phyloP scores from a whole-genome alignment of 1,139 yeast genomes.

The Debaryomyces coudertii region DNA sequence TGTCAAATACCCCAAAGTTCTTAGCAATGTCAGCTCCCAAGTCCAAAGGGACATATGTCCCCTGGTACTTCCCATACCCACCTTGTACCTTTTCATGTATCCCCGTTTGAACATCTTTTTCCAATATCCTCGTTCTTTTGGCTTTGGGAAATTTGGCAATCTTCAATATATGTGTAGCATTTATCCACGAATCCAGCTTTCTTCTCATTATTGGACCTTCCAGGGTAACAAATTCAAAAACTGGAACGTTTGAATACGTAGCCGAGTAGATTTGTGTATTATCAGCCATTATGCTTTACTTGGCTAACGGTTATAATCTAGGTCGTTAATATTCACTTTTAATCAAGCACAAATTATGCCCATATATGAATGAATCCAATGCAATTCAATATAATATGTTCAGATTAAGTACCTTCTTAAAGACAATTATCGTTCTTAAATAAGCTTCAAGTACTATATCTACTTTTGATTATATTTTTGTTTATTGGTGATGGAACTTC shows the following conservation, averaged over 20 bases:
- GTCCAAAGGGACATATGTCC: conserved; percentile 85
- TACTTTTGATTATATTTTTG: not conserved
- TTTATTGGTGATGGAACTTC: conserved; percentile 6
- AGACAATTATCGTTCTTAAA: conserved; percentile 4
- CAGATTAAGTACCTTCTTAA: not conserved
- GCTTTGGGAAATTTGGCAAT: conserved; percentile 88
- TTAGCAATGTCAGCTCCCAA: conserved; percentile 68
- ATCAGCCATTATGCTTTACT: conserved; percentile 20
- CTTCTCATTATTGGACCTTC: conserved; percentile 87
- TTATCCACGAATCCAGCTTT: conserved; percentile 76
- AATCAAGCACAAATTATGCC: not conserved
- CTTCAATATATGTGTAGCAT: conserved; percentile 88
- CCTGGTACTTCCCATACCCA: conserved; percentile 93
- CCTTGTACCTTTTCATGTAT: conserved; percentile 93
- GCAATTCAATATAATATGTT: not conserved
- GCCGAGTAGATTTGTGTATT: conserved; percentile 68
- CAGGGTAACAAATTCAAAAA: conserved; percentile 67
- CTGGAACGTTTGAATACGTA: conserved; percentile 79
- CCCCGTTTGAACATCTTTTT: conserved; percentile 84
- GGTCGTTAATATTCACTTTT: conserved; percentile 1
- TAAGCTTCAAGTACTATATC: not conserved
- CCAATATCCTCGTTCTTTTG: conserved; percentile 79
- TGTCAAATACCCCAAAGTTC: conserved; percentile 71
- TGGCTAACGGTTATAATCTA: conserved; percentile 4
- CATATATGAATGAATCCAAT: conserved; percentile 3